A percentile compares a stretch with the other conserved stretches of the same genome.
phyloP scores from a whole-genome alignment of 2,329 filamentous ascomycete species.

The Fusarium sublunatum region DNA sequence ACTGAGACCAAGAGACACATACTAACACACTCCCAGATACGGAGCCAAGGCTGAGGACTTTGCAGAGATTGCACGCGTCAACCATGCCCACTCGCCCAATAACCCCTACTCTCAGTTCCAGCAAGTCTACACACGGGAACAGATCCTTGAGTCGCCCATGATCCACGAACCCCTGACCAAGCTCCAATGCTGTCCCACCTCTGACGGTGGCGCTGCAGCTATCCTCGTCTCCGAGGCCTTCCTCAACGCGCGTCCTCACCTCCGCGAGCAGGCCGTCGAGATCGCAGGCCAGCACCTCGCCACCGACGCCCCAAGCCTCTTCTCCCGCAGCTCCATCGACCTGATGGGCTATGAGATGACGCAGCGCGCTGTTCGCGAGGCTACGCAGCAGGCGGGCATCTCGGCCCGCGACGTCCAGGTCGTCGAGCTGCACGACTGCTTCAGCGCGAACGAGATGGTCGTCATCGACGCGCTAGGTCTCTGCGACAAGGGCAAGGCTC shows the following conservation, averaged over 20 bases:
- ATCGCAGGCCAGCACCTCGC: slow-evolving; percentile 89
- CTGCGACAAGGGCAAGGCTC: slow-evolving; percentile 81
- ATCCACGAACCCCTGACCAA: slow-evolving; percentile 92
- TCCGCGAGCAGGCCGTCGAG: slow-evolving; percentile 83
- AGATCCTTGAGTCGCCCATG: slow-evolving; percentile 79
- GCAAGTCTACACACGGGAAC: slow-evolving; percentile 87
- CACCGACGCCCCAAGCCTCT: slow-evolving; percentile 85
- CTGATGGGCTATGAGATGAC: slow-evolving; percentile 92
- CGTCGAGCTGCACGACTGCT: slow-evolving; percentile 96
- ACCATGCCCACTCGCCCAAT: slow-evolving; percentile 89
- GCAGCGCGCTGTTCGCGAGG: slow-evolving; percentile 73
- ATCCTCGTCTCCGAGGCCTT: slow-evolving; percentile 91
- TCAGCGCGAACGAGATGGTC: slow-evolving; percentile 94
- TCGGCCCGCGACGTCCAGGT: slow-evolving; percentile 78
- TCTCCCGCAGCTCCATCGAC: slow-evolving; percentile 84
- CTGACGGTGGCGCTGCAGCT: slow-evolving; percentile 89
- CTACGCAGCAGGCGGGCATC: slow-evolving; percentile 79
- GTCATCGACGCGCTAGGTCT: slow-evolving; percentile 88
- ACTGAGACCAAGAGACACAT: neutral
- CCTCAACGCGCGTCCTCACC: slow-evolving; percentile 84
- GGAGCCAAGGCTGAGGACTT: slow-evolving; percentile 88
- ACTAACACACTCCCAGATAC: slow-evolving; percentile 64
- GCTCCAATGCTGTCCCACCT: slow-evolving; percentile 98
- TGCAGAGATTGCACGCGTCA: slow-evolving; percentile 91
- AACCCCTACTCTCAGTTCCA: slow-evolving; percentile 99